Evolutionary conservation across 805 yeast species (phyloP), one percentile per base, ranked within the genome.

Genomic region (Zygosaccharomyces pseudorouxii): DNA sequence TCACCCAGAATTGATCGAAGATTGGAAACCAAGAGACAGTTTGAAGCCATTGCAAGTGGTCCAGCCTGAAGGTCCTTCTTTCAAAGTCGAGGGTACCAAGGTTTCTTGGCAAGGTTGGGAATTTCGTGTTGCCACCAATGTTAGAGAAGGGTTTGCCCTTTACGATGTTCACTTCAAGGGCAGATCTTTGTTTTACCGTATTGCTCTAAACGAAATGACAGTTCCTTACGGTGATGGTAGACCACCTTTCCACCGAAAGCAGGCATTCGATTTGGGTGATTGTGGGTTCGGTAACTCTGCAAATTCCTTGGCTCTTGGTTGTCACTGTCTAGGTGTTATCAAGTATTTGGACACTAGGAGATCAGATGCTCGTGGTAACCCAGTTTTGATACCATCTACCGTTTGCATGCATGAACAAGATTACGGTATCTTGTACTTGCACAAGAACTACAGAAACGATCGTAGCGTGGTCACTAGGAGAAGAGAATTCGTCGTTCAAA

Each of bases 211-310:
- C 47, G 95, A 86, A 70, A 86, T 86, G 95, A 85, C 92, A 36
- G 95, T 86, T 54, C 93, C 93, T 29, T 86, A 86, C 63, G 90
- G 88, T 65, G 92, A 86, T 65, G 89, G 90, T 61, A 77, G 92
- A 69, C 81, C 82, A 40, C 93, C 93, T 54, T 82, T 76, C 72
- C 89, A 84, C 70, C 79, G 92, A 76, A 86, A 86, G 72, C 90
- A 84, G 72, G 93, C 93, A 29, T 86, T 86, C 57, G 93, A 86
- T 68, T 75, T 86, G 62, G 93, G 93, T 65, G 93, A 86, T 68
- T 79, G 85, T 72, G 93, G 95, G 18, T 85, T 85, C 54, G 93
- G 93, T 68, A 78, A 73, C 55, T 77, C 74, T 53, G 89, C 86
- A 55, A 84, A 86, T 71, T 76, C 78, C 44, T 74, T 86, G 61